These are phyloP conservation scores for Whalleya microplaca DNA, from an alignment of 2,329 filamentous ascomycete genomes.

Conservation along the genomic window DNA sequence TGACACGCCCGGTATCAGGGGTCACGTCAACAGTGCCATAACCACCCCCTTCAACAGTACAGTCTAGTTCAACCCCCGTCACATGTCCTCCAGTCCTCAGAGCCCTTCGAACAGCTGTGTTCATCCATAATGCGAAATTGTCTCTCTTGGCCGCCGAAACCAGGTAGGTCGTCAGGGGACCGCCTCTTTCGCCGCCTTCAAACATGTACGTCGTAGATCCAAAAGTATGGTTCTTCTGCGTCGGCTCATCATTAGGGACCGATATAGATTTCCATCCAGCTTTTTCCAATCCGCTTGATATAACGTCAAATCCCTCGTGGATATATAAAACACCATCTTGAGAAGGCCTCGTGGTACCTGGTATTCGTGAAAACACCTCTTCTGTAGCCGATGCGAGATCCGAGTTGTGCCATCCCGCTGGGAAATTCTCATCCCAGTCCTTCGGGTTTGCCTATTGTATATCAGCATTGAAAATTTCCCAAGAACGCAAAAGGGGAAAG, in stretches of 20 bases:
- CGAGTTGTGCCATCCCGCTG: conserved; percentile 67
- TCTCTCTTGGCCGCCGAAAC: conserved; percentile 59
- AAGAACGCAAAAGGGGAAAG: neutral
- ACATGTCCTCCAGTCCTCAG: conserved; percentile 64
- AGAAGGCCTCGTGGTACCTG: conserved; percentile 68
- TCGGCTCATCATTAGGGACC: conserved; percentile 59
- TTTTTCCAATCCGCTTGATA: conserved; percentile 60
- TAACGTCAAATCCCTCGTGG: conserved; percentile 65
- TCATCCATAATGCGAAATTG: conserved; percentile 71
- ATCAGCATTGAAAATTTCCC: neutral
- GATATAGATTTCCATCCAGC: conserved; percentile 67
- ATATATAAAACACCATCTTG: conserved; percentile 68
- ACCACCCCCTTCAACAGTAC: conserved; percentile 54
- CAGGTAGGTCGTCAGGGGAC: conserved; percentile 72
- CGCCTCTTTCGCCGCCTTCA: conserved; percentile 64
- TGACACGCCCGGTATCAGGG: conserved; percentile 63
- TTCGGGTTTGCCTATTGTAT: conserved; percentile 55
- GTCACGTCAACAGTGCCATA: conserved; percentile 65
- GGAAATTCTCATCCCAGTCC: conserved; percentile 78
- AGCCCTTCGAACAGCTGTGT: conserved; percentile 68
- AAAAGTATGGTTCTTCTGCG: conserved; percentile 67
- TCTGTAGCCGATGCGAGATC: conserved; percentile 63
- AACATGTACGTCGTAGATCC: conserved; percentile 71
- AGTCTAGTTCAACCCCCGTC: conserved; percentile 70
- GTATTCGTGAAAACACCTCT: conserved; percentile 68